Conservation (phyloP, 306 rosid genomes). For the Boehmeria nivea region DNA sequence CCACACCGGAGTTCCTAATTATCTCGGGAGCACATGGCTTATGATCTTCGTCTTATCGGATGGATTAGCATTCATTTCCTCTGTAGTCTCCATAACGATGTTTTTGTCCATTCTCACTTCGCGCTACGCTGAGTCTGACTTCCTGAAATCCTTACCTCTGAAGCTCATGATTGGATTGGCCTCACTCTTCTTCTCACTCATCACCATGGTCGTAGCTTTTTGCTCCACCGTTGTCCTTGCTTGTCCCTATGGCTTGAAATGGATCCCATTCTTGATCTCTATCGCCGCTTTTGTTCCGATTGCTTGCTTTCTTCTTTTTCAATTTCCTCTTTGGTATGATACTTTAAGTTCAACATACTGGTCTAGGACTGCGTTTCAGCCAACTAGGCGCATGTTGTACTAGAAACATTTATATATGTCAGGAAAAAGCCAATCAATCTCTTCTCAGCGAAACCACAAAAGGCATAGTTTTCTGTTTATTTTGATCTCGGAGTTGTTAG, state of each 20-base stretch:
- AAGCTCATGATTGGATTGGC: slow-evolving; percentile 12
- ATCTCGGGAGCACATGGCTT: background rate
- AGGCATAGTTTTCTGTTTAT: no score
- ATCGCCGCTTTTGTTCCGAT: slow-evolving; percentile 28
- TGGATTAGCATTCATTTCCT: slow-evolving; percentile 36
- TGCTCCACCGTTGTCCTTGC: slow-evolving; percentile 36
- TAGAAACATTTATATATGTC: background rate
- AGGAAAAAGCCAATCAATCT: no score
- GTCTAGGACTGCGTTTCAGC: slow-evolving; percentile 32
- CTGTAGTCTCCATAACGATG: slow-evolving; percentile 35
- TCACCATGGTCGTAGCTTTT: slow-evolving; percentile 14
- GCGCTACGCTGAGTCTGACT: slow-evolving; percentile 12
- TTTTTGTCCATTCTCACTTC: slow-evolving; percentile 15
- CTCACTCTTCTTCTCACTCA: slow-evolving; percentile 5
- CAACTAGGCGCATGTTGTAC: slow-evolving; percentile 19
- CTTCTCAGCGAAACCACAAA: no score
- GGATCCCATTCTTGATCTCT: slow-evolving; percentile 30
- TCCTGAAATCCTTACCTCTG: slow-evolving; percentile 2
- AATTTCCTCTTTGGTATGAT: slow-evolving; percentile 33
- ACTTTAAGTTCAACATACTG: slow-evolving; percentile 29
- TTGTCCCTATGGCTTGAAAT: slow-evolving; percentile 14
- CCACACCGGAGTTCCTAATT: background rate
- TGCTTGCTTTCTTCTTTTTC: slow-evolving; percentile 18
- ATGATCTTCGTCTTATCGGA: slow-evolving; percentile 15
- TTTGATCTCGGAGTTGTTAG: no score